A percentile compares a stretch with the other conserved stretches of the same genome.
Evolutionary conservation across 2,329 filamentous ascomycete species (phyloP).

Genomic region (Fusarium sp.): DNA sequence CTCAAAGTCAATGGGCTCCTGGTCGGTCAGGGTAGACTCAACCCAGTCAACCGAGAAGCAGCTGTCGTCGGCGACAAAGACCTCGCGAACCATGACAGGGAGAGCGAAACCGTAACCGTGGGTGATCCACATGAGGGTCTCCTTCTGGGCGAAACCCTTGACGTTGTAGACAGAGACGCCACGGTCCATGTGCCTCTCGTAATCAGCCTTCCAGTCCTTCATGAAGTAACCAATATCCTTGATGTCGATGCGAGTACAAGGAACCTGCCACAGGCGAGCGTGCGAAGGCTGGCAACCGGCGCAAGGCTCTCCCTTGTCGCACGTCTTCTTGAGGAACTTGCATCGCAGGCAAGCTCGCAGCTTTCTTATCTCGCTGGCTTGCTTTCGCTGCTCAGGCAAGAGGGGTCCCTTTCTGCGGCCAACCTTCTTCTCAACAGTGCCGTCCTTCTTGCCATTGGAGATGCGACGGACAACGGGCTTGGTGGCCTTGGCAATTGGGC

Average conservation of each 20-base stretch:
- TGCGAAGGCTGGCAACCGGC: conserved; percentile 95
- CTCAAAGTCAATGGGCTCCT: conserved; percentile 84
- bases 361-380: conserved; percentile 97
- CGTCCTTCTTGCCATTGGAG: conserved; percentile 82
- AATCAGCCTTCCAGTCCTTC: conserved; percentile 99
- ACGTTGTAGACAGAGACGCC: conserved; percentile 95
- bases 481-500: conserved; percentile 80
- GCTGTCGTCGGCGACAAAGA: conserved; percentile 90
- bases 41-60: conserved; percentile 96
- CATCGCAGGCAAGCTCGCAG: conserved; percentile 92
- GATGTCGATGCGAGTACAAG: conserved; percentile 97
- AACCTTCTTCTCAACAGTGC: conserved; percentile 86
- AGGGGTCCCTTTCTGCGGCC: conserved; percentile 91
- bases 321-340: conserved; percentile 99
- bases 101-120: conserved; percentile 95
- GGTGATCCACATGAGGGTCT: conserved; percentile 87
- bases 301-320: conserved; percentile 96
- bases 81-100: conserved; percentile 92
- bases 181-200: conserved; percentile 87
- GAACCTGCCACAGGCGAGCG: conserved; percentile 95
- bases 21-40: conserved; percentile 76
- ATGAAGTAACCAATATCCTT: conserved; percentile 99
- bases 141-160: conserved; percentile 80
- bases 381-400: conserved; percentile 92
- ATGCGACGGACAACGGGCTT: conserved; percentile 88